Evolutionary conservation across 2,329 filamentous ascomycete genomes (phyloP), one percentile per base, ranked within the genome.

Genomic region (Penicillium hordei): DNA sequence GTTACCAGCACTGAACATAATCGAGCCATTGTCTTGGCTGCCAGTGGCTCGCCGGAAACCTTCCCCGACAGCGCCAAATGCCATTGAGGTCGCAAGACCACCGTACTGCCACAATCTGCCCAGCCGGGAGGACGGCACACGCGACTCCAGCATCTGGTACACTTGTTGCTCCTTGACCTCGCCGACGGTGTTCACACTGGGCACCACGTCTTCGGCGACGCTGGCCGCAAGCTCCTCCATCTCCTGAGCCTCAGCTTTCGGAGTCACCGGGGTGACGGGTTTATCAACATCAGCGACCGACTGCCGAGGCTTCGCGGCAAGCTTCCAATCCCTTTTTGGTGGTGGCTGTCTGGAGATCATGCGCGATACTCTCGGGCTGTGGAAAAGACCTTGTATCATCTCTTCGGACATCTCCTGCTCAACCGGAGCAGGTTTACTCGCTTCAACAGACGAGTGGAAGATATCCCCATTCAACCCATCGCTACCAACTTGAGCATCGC

Each of bases 81-180:
- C 86, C 93, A 99, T 96, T 46, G 93, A 95, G 0, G 92, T 93
- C 27, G 92, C 94, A 5, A 99, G 83, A 0, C 94, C 92, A 55
- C 91, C 86, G 71, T 97, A 99, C 75, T 99, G 95, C 90, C 93
- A 97, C 25, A 99, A 78, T 55, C 94, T 85, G 43, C 93, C 89
- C 51, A 99, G 77, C 4, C 94, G 87, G 8, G 92, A 91, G 0
- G 94, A 90, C 1, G 94, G 94, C 0, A 99, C 93, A 61, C 87
- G 88, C 10, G 94, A 99, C 70, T 97, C 93, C 55, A 89, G 84
- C 72, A 99, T 86, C 59, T 89, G 81, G 69, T 95, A 91, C 0
- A 76, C 21, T 52, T 52, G 68, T 33, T 74, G 66, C 44, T 73
- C 72, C 57, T 72, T 68, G 36, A 60, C 62, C 38, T 63, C 59